Conservation (phyloP, 108 stramenopile genomes). For the Pseudonitzschia pungens region DNA sequence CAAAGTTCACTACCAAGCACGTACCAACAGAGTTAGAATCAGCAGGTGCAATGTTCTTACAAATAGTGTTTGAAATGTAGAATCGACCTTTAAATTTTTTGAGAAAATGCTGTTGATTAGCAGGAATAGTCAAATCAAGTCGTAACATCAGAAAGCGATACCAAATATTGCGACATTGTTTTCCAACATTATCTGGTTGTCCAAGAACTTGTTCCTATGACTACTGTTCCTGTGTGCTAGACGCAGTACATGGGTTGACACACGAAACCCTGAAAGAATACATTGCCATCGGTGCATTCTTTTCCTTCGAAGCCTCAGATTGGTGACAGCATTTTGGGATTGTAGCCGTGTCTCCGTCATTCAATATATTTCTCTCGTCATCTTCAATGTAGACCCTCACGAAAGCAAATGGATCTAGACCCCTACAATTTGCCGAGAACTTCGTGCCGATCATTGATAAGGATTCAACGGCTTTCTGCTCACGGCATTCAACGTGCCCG, state of each 20-base stretch:
- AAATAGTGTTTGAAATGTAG: no score
- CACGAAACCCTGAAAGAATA: constrained; percentile 3
- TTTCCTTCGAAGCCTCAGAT: background rate
- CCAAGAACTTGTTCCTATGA: no score
- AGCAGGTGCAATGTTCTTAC: no score
- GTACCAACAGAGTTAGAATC: no score
- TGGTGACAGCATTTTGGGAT: background rate
- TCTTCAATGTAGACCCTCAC: background rate
- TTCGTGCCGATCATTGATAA: background rate
- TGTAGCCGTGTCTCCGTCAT: background rate
- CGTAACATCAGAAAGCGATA: no score
- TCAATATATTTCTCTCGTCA: background rate
- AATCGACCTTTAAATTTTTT: no score
- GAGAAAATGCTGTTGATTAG: no score
- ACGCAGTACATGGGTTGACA: constrained; percentile 2
- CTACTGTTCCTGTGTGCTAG: background rate
- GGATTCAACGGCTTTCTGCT: background rate
- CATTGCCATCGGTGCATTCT: background rate
- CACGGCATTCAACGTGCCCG: background rate
- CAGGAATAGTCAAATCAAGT: no score
- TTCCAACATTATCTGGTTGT: no score
- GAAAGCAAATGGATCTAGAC: background rate
- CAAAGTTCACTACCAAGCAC: no score
- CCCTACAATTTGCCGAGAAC: background rate
- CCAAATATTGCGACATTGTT: no score